Evolutionary conservation across 164 flowering plant genomes (phyloP).

Genomic region (Nelumbo lutea): DNA sequence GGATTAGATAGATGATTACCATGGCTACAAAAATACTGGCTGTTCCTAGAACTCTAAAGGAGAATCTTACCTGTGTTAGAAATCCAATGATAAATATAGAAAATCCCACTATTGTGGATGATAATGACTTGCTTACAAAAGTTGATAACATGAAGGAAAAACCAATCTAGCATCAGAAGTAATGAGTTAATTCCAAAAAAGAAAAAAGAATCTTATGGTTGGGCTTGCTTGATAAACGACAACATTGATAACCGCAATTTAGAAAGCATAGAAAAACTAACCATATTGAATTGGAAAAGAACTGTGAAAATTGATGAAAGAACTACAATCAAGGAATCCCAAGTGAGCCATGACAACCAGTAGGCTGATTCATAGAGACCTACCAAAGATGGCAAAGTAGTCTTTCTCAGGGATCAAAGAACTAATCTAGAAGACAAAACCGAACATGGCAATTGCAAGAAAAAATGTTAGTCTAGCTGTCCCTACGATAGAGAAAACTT

Average conservation of each 20-base stretch:
- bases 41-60: background rate
- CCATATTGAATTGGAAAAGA: constrained; percentile 88
- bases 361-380: constrained; percentile 94
- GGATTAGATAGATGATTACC: background rate
- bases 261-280: constrained; percentile 22
- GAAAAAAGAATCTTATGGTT: background rate
- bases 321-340: constrained; percentile 66
- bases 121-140: constrained; percentile 79
- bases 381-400: constrained; percentile 94
- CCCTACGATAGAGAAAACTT: constrained; percentile 28
- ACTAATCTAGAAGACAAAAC: constrained; percentile 75
- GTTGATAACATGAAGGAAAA: constrained; percentile 84
- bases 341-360: constrained; percentile 93
- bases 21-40: constrained; percentile 3
- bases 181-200: constrained; percentile 1
- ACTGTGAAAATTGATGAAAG: constrained; percentile 26
- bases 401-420: constrained; percentile 77
- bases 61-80: constrained; percentile 60
- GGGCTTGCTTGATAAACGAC: background rate
- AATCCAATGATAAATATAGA: constrained; percentile 74
- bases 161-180: constrained; percentile 45
- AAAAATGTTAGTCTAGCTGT: constrained; percentile 72
- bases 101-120: constrained; percentile 80
- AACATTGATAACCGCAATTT: background rate
- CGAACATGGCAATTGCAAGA: constrained; percentile 37